Conservation (phyloP, 148 eudicot species). For the Camellia lanceoleosa region DNA sequence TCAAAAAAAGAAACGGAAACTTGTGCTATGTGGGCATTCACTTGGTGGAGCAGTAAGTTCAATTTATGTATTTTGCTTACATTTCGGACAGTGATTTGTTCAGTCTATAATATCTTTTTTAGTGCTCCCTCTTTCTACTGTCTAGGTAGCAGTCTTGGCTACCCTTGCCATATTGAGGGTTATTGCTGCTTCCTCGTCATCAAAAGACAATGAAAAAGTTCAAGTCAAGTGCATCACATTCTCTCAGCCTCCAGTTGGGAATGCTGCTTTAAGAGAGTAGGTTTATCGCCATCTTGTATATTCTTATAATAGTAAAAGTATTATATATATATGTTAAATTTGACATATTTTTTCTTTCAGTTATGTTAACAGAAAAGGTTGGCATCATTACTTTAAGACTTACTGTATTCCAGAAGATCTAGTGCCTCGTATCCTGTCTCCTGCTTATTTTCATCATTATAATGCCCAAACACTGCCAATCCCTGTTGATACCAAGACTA, state of each 20-base stretch:
- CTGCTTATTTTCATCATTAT: constrained; percentile 98
- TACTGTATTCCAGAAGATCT: constrained; percentile 98
- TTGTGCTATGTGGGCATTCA: constrained; percentile 97
- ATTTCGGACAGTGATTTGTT: constrained; percentile 15
- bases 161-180: constrained; percentile 95
- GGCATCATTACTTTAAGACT: constrained; percentile 92
- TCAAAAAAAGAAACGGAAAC: constrained; percentile 88
- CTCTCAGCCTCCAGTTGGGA: constrained; percentile 99
- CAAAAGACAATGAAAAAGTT: constrained; percentile 68
- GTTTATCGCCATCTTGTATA: constrained; percentile 22
- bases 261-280: constrained; percentile 96
- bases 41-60: constrained; percentile 98
- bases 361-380: constrained; percentile 86
- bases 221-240: constrained; percentile 96
- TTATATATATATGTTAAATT: not conserved
- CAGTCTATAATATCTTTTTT: not conserved
- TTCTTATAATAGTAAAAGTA: not conserved
- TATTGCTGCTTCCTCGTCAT: constrained; percentile 58
- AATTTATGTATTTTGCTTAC: constrained; percentile 14
- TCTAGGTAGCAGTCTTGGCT: constrained; percentile 93
- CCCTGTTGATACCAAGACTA: constrained; percentile 32
- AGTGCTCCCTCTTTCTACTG: constrained; percentile 14
- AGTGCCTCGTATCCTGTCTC: constrained; percentile 89
- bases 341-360: constrained; percentile 38
- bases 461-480: constrained; percentile 43